Conservation (phyloP, 164 flowering plant genomes). For the Aristolochia fimbriata region DNA sequence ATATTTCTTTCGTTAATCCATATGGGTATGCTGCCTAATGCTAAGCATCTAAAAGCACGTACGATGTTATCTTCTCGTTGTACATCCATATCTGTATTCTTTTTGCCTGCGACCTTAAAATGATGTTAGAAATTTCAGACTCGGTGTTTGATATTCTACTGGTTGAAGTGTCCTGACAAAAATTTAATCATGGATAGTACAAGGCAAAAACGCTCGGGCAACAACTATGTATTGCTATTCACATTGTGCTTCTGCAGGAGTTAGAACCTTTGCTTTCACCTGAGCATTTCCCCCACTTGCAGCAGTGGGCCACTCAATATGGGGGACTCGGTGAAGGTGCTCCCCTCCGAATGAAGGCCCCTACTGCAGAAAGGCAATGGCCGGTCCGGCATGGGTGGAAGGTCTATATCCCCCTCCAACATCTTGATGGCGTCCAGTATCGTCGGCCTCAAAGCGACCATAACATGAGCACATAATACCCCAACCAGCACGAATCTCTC, state of each 20-base stretch:
- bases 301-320: conserved; percentile 31
- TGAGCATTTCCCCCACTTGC: conserved; percentile 40
- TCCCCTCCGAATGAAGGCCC: conserved; percentile 19
- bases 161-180: too few relatives aligned
- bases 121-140: too few relatives aligned
- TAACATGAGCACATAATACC: conserved; percentile 76
- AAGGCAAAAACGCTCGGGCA: background rate
- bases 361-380: conserved; percentile 54
- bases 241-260: background rate
- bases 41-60: background rate
- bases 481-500: conserved; percentile 71
- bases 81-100: too few relatives aligned
- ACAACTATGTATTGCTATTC: background rate
- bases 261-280: conserved; percentile 15
- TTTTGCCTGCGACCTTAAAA: too few relatives aligned
- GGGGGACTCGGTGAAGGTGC: conserved; percentile 44
- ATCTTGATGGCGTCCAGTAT: conserved; percentile 65
- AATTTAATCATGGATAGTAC: too few relatives aligned
- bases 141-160: too few relatives aligned
- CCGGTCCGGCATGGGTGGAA: conserved; percentile 68
- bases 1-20: background rate
- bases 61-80: background rate
- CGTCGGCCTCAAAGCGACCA: conserved; percentile 81
- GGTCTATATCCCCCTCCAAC: conserved; percentile 87
- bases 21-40: too few relatives aligned